Evolutionary conservation across 2,329 filamentous ascomycete species (phyloP).

Genomic region (Phialocephala sp.): DNA sequence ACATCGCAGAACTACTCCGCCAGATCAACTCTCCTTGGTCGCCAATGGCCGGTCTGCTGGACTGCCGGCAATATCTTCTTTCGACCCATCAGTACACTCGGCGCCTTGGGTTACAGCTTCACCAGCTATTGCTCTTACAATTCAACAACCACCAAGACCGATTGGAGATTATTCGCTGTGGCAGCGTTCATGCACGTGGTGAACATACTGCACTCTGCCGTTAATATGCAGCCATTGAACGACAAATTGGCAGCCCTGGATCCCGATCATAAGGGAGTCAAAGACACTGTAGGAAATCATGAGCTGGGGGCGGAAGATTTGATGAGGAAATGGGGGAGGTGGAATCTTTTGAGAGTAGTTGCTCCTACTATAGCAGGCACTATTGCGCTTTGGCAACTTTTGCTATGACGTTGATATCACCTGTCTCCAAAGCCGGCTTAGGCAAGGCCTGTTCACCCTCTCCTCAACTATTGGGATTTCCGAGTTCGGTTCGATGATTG

Average conservation of each 20-base stretch:
- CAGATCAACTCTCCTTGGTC: constrained; percentile 51
- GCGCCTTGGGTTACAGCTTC: constrained; percentile 54
- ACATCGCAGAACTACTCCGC: constrained; percentile 48
- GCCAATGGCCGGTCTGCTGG: constrained; percentile 57
- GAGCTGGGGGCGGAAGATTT: constrained; percentile 42
- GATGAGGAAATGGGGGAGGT: constrained; percentile 45
- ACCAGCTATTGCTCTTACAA: constrained; percentile 46
- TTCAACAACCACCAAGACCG: constrained; percentile 40
- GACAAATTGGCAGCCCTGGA: constrained; percentile 51
- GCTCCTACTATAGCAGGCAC: constrained; percentile 45
- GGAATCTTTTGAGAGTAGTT: constrained; percentile 45
- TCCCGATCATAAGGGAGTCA: constrained; percentile 29
- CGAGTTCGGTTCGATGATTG: no score
- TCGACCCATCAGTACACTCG: constrained; percentile 55
- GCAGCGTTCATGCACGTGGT: constrained; percentile 51
- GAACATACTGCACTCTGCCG: constrained; percentile 54
- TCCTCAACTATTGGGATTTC: no score
- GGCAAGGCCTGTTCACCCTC: no score
- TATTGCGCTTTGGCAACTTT: constrained; percentile 42
- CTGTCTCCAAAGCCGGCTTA: no score
- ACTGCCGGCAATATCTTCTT: constrained; percentile 57
- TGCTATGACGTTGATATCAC: not conserved
- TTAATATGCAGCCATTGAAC: constrained; percentile 58
- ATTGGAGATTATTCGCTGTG: constrained; percentile 52
- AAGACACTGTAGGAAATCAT: constrained; percentile 35